phyloP scores from a whole-genome alignment of 768 basidiomycete species.

The Leccinum aurantiacum region DNA sequence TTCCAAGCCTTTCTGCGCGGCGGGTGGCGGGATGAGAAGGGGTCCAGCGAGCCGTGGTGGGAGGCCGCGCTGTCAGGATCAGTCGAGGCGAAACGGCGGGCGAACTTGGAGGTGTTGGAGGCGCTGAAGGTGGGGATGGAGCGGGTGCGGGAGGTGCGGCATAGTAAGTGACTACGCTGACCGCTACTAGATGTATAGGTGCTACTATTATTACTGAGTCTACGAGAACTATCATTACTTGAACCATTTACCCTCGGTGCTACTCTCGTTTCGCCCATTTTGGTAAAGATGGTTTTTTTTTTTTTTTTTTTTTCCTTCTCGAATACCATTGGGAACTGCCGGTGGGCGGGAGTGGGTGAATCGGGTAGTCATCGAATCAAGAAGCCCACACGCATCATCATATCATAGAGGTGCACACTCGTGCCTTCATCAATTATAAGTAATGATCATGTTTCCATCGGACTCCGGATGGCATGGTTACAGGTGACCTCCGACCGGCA shows the following conservation, averaged over 20 bases:
- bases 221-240: neutral
- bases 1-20: conserved; percentile 48
- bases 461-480: no score
- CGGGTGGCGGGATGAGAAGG: conserved; percentile 56
- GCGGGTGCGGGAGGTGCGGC: conserved; percentile 10
- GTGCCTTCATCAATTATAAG: no score
- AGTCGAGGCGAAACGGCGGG: conserved; percentile 40
- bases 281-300: no score
- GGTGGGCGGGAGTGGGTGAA: no score
- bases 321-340: no score
- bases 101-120: conserved; percentile 27
- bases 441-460: no score
- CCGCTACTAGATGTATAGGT: neutral
- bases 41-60: conserved; percentile 61
- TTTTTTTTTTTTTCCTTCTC: no score
- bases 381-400: no score
- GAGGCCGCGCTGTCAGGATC: conserved; percentile 53
- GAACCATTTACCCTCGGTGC: neutral
- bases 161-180: neutral
- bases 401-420: no score
- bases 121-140: conserved; percentile 26
- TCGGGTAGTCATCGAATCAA: no score
- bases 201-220: neutral
- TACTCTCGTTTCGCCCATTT: neutral
- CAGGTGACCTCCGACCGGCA: no score